Evolutionary conservation across 2,329 filamentous ascomycete genomes (phyloP), one percentile per base, ranked within the genome.

Genomic region (Microdochium trichocladiopsis): DNA sequence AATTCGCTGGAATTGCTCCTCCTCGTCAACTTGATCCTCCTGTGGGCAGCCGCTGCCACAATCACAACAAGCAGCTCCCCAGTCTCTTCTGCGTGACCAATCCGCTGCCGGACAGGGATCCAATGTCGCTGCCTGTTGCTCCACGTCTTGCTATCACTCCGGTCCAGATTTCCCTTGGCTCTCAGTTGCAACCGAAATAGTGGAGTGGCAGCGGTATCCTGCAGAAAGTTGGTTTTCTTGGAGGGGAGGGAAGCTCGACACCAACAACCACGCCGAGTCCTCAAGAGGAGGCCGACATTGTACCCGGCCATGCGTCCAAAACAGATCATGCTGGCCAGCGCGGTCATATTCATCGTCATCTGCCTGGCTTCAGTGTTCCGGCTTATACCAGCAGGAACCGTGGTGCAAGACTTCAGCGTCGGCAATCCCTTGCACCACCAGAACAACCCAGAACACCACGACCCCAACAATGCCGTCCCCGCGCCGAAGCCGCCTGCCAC

Each of bases 341-440:
- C 63, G 25, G 47, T 72, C 52, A 58, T 69, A 52, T 68, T 74
- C 59, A 57, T 74, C 55, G 57, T 66, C 52, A 57, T 75, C 48
- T 75, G 69, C 56, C 47, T 64, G 41, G 48, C 59, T 22, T 65
- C 57, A 28, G 31, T 66, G 12, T 52, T 61, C 23, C 59, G 58
- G 33, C 49, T 66, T 16, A 57, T 60, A 36, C 60, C 59, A 41
- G 56, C 60, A 16, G 56, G 57, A 33, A 58, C 58, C 25, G 55
- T 56, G 21, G 37, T 63, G 33, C 53, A 58, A 4, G 52, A 60
- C 33, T 31, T 60, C 14, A 57, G 24, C 25, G 28, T 55, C 23
- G 37, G 53, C 25, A 56, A 53, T 2, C 25, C 53, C 51, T 28
- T 48, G 50, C 48, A 50, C 24, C n/a, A 45, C 49, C 10, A 28